Base-by-base conservation (phyloP, 805 yeast species). In the Kregervanrija delftensis region DNA sequence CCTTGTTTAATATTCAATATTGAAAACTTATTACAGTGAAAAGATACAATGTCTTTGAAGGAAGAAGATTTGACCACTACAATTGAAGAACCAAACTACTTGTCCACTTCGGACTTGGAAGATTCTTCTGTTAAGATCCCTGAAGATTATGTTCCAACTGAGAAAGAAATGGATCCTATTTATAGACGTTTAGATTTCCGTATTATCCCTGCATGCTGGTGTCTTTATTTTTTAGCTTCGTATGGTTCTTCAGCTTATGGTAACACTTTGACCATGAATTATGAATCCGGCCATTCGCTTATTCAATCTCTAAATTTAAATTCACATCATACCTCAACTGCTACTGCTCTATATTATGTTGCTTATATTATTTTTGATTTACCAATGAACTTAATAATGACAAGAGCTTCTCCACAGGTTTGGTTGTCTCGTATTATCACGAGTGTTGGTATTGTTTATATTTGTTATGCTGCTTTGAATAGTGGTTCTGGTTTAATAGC, bases 351-450 rank as follows among this genome's bases (percentile, higher is more conserved):
- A 36, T 82, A 83, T 67, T 86, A 78, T 55, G 95, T 87, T 13
- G 96, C 90, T 5, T 86, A 77, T 60, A 86, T 87, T 52, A 67
- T 87, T 36, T 87, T 87, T 58, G 96, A 87, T 62, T 80, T 87
- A 33, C 96, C 96, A 32, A 86, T 86, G 90, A 87, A 87, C 63
- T 70, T 87, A 53, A 66, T 78, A 41, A 86, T 87, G 95, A 86
- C 95, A n/a, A 70, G 72, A 44, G 73, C 86, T 8, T 81, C 89
- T 17, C 95, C 96, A 2, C 93, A 87, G 54, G 74, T 83, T 1
- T 87, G 96, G 96, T 66, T 87, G 49, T 71, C 86, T 8, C 76
- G 96, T 61, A 86, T 84, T 52, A 82, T 85, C 33, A 68, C 84
- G 35, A 71, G 86, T 28, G 86, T 87, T 37, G 96, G 96, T 9